A percentile compares a stretch with the other conserved stretches of the same genome.
Evolutionary conservation across 352 stramenopile genomes (phyloP).

Genomic region (Phytopythium helicoides): DNA sequence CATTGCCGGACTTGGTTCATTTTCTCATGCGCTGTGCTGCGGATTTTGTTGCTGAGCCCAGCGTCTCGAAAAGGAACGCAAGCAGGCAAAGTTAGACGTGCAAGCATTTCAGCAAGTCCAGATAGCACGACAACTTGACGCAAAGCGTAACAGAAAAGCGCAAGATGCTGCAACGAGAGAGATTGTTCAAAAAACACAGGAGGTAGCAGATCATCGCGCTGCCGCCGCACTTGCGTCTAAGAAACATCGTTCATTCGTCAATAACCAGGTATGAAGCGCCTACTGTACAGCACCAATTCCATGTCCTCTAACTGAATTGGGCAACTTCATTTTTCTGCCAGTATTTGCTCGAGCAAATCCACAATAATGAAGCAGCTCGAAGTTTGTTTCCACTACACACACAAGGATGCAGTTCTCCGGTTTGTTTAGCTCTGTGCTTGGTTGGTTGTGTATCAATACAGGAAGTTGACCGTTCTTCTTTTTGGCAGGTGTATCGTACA

Average conservation of each 20-base stretch:
- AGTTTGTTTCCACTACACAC: slow-evolving; percentile 16
- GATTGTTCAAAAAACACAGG: background rate
- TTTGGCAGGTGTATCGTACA: slow-evolving; percentile 27
- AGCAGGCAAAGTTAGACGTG: background rate
- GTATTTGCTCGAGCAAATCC: slow-evolving; percentile 22
- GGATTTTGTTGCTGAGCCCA: background rate
- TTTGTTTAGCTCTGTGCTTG: slow-evolving; percentile 8
- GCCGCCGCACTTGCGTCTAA: background rate
- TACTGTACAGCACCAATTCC: no score
- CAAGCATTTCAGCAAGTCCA: background rate
- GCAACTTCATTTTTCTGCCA: background rate
- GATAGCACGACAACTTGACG: background rate
- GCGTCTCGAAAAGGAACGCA: slow-evolving; percentile 2
- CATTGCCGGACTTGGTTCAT: background rate
- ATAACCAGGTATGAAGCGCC: background rate
- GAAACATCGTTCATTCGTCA: background rate
- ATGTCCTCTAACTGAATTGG: no score
- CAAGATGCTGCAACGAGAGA: background rate
- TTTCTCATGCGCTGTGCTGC: background rate
- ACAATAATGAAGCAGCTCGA: slow-evolving; percentile 18
- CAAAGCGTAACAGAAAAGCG: background rate
- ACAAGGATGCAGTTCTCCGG: slow-evolving; percentile 20
- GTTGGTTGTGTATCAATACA: background rate
- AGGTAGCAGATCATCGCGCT: background rate
- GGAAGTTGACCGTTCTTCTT: background rate